Conservation (phyloP, 2,329 filamentous ascomycete species). For the Aureobasidium mangrovei region DNA sequence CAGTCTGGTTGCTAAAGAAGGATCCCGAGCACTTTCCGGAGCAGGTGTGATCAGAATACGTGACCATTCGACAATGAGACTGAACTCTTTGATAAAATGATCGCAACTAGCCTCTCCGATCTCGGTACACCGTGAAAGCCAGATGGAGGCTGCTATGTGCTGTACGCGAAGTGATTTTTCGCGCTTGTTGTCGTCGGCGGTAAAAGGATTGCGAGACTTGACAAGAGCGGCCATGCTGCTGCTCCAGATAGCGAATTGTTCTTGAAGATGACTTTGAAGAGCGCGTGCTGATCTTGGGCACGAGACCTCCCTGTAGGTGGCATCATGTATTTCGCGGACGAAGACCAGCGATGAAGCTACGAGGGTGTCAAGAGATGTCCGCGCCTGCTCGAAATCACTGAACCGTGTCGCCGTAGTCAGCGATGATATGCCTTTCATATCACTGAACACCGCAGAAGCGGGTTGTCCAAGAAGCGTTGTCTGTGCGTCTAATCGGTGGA, state of each 20-base stretch:
- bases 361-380: neutral
- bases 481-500: slow-evolving; percentile 4
- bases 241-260: slow-evolving; percentile 1
- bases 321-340: neutral
- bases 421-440: neutral
- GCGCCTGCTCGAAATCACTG: neutral
- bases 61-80: slow-evolving; percentile 14
- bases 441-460: neutral
- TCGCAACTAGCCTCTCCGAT: slow-evolving; percentile 17
- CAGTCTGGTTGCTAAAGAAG: slow-evolving; percentile 2
- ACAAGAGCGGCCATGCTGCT: neutral
- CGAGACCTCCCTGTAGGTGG: neutral
- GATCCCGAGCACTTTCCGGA: neutral
- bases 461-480: slow-evolving; percentile 1
- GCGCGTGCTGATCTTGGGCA: neutral
- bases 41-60: neutral
- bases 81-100: slow-evolving; percentile 18
- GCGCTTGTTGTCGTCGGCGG: neutral
- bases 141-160: slow-evolving; percentile 18
- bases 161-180: slow-evolving; percentile 16
- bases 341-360: neutral
- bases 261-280: neutral
- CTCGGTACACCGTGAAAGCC: slow-evolving; percentile 16
- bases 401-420: neutral
- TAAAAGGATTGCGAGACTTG: neutral